These are phyloP conservation scores for Camelina sativa DNA, from an alignment of 345 rosid species.

Conservation along the genomic window DNA sequence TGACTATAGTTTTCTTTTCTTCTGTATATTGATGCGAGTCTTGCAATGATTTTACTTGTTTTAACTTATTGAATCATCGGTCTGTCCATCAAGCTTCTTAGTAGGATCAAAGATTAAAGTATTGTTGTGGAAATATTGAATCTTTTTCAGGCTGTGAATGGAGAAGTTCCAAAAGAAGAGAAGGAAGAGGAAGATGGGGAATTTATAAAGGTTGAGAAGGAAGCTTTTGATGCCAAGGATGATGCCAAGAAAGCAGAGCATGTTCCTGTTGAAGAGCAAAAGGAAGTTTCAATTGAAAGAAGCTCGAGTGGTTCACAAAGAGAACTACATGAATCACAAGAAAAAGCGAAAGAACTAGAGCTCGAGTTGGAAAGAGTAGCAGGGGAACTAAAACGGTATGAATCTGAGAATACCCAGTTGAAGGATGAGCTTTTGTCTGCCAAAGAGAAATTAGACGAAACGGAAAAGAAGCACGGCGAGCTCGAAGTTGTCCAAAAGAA, in stretches of 20 bases:
- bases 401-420: conserved; percentile 63
- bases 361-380: conserved; percentile 75
- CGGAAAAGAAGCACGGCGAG: conserved; percentile 61
- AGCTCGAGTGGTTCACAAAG: conserved; percentile 63
- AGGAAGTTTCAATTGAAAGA: conserved; percentile 49
- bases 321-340: conserved; percentile 82
- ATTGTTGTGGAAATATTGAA: conserved; percentile 1
- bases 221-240: conserved; percentile 68
- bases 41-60: conserved; percentile 17
- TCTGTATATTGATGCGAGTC: background rate
- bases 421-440: conserved; percentile 62
- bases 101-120: conserved; percentile 8
- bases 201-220: conserved; percentile 95
- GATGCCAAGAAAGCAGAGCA: conserved; percentile 44
- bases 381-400: conserved; percentile 64
- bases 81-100: conserved; percentile 15
- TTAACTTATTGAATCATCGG: background rate
- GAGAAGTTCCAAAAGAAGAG: conserved; percentile 50
- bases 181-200: conserved; percentile 92
- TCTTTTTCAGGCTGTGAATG: conserved; percentile 56
- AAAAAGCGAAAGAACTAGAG: conserved; percentile 80
- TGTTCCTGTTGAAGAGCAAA: conserved; percentile 40
- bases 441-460: conserved; percentile 62
- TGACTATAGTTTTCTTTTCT: background rate
- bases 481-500: conserved; percentile 68